Base-by-base conservation (phyloP, 2,329 filamentous ascomycete genomes). In the Aciculosporium take region DNA sequence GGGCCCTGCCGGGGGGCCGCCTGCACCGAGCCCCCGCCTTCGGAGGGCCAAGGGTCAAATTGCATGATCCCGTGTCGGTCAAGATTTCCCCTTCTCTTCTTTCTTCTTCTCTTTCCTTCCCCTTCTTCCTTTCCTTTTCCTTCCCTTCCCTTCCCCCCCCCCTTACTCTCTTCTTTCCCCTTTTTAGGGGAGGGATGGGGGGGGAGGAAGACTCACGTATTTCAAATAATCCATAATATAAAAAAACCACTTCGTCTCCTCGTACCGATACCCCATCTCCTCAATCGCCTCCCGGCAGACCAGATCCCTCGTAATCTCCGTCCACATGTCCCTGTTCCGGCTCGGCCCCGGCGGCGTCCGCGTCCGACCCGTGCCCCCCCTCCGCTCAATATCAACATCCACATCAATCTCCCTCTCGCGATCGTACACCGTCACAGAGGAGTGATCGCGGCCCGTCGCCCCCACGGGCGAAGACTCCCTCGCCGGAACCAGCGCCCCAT, bases 271-370 rank as follows among this genome's bases (percentile, higher is more conserved):
- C 3, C 85, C 85, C 55, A 80, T 65, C 53, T 81, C 71, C 51
- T 94, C 81, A 48, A 96, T 84, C 15, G 91, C 91, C 57, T 95
- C 87, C 40, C 81, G 78, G 44, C 81, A 71, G 13, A 96, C 85
- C 28, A 96, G 64, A 51, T 94, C 88, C 63, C 94, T 94, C 35
- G 89, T 94, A 51, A 98, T 86, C 62, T 96, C 91, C 0, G 91
- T 98, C 89, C 89, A 96, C 67, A 94, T 84, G 45, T 81, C 76
- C 42, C 74, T 84, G 45, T 81, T 76, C 42, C 74, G 71, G 25
- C 71, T 64, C 39, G 68, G 69, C 18, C 66, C 59, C 6, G 12
- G 58, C 57, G 54, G 58, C 27, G 48, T 47, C 23, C 61, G 62
- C 42, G 63, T 59, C 18, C n/a, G n/a, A n/a, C n/a, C n/a, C n/a